Percentiles rank a stretch among this genome's conserved stretches.
Evolutionary conservation across 2,329 filamentous ascomycete species (phyloP).

Genomic region (Alternaria burnsii): DNA sequence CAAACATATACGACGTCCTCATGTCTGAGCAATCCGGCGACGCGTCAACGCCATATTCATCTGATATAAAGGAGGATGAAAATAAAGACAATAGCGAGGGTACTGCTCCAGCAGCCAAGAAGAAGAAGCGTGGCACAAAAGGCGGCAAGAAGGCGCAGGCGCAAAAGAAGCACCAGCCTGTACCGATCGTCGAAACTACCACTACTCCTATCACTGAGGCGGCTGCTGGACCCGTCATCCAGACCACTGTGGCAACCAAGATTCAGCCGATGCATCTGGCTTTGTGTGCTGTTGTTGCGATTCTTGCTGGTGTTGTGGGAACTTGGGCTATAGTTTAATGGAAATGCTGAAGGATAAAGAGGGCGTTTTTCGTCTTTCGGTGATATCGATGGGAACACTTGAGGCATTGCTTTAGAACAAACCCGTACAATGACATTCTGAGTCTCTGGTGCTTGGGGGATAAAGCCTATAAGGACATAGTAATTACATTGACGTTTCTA

Average conservation of each 20-base stretch:
- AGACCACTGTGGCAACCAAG: background rate
- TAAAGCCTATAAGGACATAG: background rate
- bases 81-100: background rate
- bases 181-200: background rate
- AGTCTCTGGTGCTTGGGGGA: too few relatives aligned
- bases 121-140: constrained; percentile 7
- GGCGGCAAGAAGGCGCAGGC: constrained; percentile 3
- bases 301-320: background rate
- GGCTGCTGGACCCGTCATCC: background rate
- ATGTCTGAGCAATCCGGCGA: background rate
- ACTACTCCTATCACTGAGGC: background rate
- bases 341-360: background rate
- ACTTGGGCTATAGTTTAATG: background rate
- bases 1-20: background rate
- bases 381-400: background rate
- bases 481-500: background rate
- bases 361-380: background rate
- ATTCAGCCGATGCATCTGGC: background rate
- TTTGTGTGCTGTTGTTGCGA: background rate
- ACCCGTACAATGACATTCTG: too few relatives aligned
- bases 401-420: too few relatives aligned
- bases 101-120: background rate
- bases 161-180: background rate
- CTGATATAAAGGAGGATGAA: background rate
- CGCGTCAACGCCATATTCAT: background rate